phyloP scores from a whole-genome alignment of 129 eudicot species.

The sunflower (Helianthus annuus) region DNA sequence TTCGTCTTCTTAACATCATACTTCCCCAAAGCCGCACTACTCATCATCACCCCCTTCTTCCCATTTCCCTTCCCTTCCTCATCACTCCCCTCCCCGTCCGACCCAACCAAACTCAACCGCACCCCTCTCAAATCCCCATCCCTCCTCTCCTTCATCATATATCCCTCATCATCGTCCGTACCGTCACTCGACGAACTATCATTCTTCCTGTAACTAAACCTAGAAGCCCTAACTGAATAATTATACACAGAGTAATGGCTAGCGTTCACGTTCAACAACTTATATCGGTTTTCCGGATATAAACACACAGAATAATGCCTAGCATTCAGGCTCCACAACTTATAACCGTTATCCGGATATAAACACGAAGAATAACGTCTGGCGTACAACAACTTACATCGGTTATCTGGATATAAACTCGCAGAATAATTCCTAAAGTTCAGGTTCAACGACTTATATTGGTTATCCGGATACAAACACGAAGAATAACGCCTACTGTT shows the following conservation, averaged over 20 bases:
- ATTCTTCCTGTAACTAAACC: constrained; percentile 37
- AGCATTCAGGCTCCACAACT: too few species aligned
- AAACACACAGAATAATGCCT: too few species aligned
- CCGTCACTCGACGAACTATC: constrained; percentile 49
- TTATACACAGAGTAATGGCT: constrained; percentile 35
- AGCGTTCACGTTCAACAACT: too few species aligned
- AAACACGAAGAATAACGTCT: constrained; percentile 33
- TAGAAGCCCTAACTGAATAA: constrained; percentile 46
- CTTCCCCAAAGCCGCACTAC: constrained; percentile 77
- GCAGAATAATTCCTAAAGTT: constrained; percentile 39
- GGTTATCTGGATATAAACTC: constrained; percentile 3
- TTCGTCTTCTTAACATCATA: constrained; percentile 63
- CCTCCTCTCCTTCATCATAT: constrained; percentile 15
- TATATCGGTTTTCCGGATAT: too few species aligned
- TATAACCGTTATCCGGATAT: constrained; percentile 1
- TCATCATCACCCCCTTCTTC: constrained; percentile 45
- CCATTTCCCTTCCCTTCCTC: constrained; percentile 31
- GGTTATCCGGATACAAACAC: constrained; percentile 6
- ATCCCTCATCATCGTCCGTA: constrained; percentile 38
- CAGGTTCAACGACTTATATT: constrained; percentile 14
- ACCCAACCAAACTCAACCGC: constrained; percentile 38
- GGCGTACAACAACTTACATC: constrained; percentile 23
- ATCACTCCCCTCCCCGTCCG: constrained; percentile 32
- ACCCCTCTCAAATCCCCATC: constrained; percentile 38
- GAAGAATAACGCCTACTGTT: constrained; percentile 30